Percentiles rank a stretch among this genome's conserved stretches.
Conservation (phyloP, 345 rosid genomes). For the Kandelia obovata region DNA sequence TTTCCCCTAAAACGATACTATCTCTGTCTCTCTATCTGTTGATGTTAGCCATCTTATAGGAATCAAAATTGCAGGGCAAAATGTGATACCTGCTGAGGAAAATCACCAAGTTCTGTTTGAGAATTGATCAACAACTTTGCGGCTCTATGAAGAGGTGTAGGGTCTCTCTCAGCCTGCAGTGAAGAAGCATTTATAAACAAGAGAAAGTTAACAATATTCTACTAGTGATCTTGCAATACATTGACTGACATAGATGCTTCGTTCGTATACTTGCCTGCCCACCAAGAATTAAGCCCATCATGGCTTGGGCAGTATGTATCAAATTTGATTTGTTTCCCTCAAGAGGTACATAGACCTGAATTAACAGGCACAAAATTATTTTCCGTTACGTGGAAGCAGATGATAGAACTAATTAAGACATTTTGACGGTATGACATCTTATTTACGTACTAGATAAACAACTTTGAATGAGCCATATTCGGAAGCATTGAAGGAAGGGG, state of each 20-base stretch:
- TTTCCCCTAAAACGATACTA: too few species aligned
- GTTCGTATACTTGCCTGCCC: slow-evolving; percentile 19
- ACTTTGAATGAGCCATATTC: too few species aligned
- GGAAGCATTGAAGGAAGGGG: background rate
- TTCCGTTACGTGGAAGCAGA: background rate
- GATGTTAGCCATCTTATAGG: background rate
- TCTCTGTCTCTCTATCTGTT: too few species aligned
- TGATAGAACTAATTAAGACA: background rate
- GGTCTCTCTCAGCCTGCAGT: slow-evolving; percentile 1
- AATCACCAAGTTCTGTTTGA: slow-evolving; percentile 17
- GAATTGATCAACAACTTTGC: slow-evolving; percentile 14
- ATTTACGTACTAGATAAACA: too few species aligned
- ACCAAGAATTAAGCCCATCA: slow-evolving; percentile 24
- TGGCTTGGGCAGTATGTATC: slow-evolving; percentile 20
- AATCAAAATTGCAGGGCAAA: background rate
- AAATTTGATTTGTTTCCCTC: slow-evolving; percentile 18
- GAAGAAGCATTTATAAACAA: background rate
- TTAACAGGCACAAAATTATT: too few species aligned
- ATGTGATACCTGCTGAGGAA: slow-evolving; percentile 19
- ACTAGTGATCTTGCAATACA: background rate
- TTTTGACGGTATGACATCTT: background rate
- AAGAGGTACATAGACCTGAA: slow-evolving; percentile 16
- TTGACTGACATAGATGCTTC: background rate
- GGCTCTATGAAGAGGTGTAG: slow-evolving; percentile 12
- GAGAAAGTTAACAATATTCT: background rate